Evolutionary conservation across 768 basidiomycete species (phyloP).

Genomic region (Leccinum disarticulatum): DNA sequence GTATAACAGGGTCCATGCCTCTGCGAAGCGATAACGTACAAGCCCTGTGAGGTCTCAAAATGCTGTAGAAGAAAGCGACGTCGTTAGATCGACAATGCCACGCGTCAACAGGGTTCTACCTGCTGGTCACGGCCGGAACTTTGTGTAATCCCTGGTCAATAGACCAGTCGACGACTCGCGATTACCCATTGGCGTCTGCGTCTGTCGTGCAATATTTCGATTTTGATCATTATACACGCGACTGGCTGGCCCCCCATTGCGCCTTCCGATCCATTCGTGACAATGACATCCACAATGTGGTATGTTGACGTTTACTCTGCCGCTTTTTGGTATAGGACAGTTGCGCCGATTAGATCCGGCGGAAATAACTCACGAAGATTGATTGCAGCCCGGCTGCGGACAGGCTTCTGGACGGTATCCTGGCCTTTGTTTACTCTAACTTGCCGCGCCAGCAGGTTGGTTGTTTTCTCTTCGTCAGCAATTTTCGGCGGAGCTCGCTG

Average conservation of each 20-base stretch:
- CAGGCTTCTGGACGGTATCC: slow-evolving; percentile 1
- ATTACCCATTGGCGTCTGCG: background rate
- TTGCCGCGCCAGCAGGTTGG: background rate
- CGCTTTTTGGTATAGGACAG: slow-evolving; percentile 8
- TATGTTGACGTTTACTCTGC: slow-evolving; percentile 9
- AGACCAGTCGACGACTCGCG: background rate
- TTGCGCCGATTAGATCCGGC: slow-evolving; percentile 25
- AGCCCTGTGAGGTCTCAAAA: background rate
- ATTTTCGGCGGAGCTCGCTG: slow-evolving; percentile 4
- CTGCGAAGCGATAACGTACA: slow-evolving; percentile 21
- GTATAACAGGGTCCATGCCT: slow-evolving; percentile 1
- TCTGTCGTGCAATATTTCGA: background rate
- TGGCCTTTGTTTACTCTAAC: slow-evolving; percentile 7
- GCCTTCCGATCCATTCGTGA: background rate
- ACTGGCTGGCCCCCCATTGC: slow-evolving; percentile 2
- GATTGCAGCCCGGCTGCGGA: slow-evolving; percentile 9
- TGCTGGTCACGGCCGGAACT: background rate
- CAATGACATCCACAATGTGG: slow-evolving; percentile 7
- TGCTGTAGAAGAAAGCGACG: background rate
- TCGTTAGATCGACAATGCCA: slow-evolving; percentile 17
- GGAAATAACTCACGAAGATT: slow-evolving; percentile 24
- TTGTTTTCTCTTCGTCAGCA: background rate
- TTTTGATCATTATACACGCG: slow-evolving; percentile 1
- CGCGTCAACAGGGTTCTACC: slow-evolving; percentile 3
- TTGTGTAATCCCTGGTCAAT: slow-evolving; percentile 9